Evolutionary conservation across 1,139 yeast genomes (phyloP).

Genomic region (Diutina scorzettiae): DNA sequence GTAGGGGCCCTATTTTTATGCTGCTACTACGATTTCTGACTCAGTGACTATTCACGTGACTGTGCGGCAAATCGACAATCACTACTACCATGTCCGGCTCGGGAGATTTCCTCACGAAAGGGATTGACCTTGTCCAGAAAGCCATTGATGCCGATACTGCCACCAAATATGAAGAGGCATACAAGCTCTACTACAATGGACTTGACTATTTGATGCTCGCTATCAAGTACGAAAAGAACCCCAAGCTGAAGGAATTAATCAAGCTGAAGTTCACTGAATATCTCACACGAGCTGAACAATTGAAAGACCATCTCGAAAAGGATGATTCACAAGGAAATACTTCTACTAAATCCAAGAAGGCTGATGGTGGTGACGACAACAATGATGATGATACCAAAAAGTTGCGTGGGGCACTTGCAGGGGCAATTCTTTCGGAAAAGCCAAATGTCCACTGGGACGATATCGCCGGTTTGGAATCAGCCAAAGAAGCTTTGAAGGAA

Average conservation of each 20-base stretch:
- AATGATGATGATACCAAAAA: slow-evolving; percentile 82
- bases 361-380: slow-evolving; percentile 7
- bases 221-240: slow-evolving; percentile 88
- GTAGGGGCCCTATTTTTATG: no score
- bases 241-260: slow-evolving; percentile 77
- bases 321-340: slow-evolving; percentile 33
- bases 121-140: slow-evolving; percentile 84
- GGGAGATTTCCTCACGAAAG: slow-evolving; percentile 74
- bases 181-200: slow-evolving; percentile 84
- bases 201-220: slow-evolving; percentile 94
- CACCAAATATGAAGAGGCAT: slow-evolving; percentile 87
- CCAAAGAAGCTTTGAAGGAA: slow-evolving; percentile 93
- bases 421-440: slow-evolving; percentile 82
- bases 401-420: slow-evolving; percentile 80
- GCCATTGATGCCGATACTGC: slow-evolving; percentile 95
- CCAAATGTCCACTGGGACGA: slow-evolving; percentile 95
- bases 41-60: no score
- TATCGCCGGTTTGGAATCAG: slow-evolving; percentile 89
- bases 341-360: slow-evolving; percentile 14
- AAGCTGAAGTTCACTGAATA: slow-evolving; percentile 87
- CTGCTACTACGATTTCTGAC: no score
- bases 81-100: slow-evolving; percentile 2
- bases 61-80: background rate
- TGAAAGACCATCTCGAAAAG: slow-evolving; percentile 80
- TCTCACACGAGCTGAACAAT: slow-evolving; percentile 83